Conservation (phyloP, 2,329 filamentous ascomycete genomes). For the Cladosporium austrohemisphaericum region DNA sequence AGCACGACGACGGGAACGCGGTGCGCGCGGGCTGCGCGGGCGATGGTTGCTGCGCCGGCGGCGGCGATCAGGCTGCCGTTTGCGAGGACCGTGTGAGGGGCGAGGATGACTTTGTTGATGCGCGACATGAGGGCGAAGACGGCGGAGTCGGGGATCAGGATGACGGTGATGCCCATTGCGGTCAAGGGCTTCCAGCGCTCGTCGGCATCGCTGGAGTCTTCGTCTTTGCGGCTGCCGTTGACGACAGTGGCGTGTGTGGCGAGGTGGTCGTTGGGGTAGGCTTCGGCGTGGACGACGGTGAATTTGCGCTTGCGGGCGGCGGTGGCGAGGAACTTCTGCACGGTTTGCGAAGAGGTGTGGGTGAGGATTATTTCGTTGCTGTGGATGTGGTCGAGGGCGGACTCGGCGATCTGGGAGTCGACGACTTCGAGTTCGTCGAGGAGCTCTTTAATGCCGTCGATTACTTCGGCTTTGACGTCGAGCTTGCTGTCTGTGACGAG, state of each 20-base stretch:
- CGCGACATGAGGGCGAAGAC: conserved; percentile 92
- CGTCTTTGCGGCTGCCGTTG: conserved; percentile 49
- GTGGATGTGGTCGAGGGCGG: conserved; percentile 88
- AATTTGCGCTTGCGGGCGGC: conserved; percentile 88
- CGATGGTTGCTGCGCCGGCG: conserved; percentile 77
- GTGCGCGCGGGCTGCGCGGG: conserved; percentile 77
- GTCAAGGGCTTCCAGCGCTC: conserved; percentile 72
- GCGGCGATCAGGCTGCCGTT: conserved; percentile 84
- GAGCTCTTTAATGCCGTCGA: conserved; percentile 92
- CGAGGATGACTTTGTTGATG: conserved; percentile 91
- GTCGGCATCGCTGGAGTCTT: conserved; percentile 41
- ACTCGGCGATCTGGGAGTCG: conserved; percentile 86
- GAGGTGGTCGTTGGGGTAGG: conserved; percentile 65
- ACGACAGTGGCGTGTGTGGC: conserved; percentile 59
- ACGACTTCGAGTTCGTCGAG: conserved; percentile 91
- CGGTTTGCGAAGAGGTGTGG: conserved; percentile 78
- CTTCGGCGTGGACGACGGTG: conserved; percentile 79
- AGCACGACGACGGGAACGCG: conserved; percentile 83
- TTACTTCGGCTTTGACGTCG: conserved; percentile 82
- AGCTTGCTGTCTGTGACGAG: conserved; percentile 40
- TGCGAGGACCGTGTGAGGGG: conserved; percentile 76
- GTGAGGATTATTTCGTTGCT: conserved; percentile 90
- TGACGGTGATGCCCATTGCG: conserved; percentile 73
- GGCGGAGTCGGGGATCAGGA: conserved; percentile 78
- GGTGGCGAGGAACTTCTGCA: conserved; percentile 83